Base-by-base conservation (phyloP, 2,329 filamentous ascomycete genomes). In the Erysiphe pisi region DNA sequence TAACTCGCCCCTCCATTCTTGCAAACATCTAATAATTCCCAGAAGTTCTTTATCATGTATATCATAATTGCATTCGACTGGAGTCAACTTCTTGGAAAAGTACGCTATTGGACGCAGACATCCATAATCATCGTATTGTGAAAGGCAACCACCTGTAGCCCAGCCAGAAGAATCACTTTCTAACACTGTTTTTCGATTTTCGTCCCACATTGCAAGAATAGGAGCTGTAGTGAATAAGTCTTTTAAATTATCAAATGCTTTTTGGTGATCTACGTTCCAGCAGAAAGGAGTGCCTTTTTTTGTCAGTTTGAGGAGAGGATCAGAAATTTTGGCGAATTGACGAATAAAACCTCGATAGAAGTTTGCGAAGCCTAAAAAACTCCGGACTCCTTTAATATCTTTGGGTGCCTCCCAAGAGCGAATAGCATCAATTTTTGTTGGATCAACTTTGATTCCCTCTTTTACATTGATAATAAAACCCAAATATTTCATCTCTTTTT, bases 381-480 rank as follows among this genome's bases (percentile, higher is more conserved):
- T 36, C 31, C 6, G 31, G 6, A 36, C 31, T 36, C 31, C 31
- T 36, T 75, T 75, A 11, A 75, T 45, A n/a, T 31, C 18, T 20
- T 16, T n/a, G 20, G 47, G 71, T n/a, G 40, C 47, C 36, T 43
- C 20, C 71, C n/a, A 75, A 49, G 40, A 18, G 1, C 16, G 14
- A 52, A 75, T 49, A 9, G 71, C 45, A 25, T 52, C 11, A 45
- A 75, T 28, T 45, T 75, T 75, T 28, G 47, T 28, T 16, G 36
- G 25, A 28, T 75, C 71, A 49, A 75, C 47, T 28, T 31, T 49
- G 25, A 75, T 75, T 3, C 71, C 71, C 31, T 52, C 71, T 52
- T 52, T 28, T 12, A 63, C 58, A 28, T 25, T 63, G 16, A 63
- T 25, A 22, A 63, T 63, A 12, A 63, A 63, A 14, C 58, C 58